These are phyloP conservation scores for Lentinus tigrinus DNA, from an alignment of 768 basidiomycete genomes.

Conservation along the genomic window DNA sequence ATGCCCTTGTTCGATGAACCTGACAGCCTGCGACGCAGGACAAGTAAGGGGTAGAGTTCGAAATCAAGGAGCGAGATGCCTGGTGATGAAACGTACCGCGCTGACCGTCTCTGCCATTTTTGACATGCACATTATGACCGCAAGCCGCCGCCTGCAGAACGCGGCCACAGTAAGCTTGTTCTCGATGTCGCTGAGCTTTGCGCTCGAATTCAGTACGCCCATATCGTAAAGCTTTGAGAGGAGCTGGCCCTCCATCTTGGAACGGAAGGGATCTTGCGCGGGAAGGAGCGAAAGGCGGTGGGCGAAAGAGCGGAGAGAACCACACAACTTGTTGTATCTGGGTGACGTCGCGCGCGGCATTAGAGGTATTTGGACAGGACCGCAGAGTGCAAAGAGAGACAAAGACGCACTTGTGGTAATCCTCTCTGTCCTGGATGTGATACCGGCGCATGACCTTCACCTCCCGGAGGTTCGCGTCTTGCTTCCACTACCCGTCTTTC, in stretches of 20 bases:
- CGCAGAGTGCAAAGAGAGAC: not conserved
- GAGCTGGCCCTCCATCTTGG: slow-evolving; percentile 81
- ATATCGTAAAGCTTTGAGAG: slow-evolving; percentile 97
- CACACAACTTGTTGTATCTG: slow-evolving; percentile 94
- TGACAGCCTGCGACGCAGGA: slow-evolving; percentile 65
- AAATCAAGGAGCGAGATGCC: not conserved
- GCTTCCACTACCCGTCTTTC: slow-evolving; percentile 74
- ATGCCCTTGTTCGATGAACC: slow-evolving; percentile 98
- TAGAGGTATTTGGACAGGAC: not conserved
- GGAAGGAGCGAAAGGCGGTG: slow-evolving; percentile 88
- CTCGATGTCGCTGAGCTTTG: slow-evolving; percentile 92
- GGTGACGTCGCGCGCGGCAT: not conserved
- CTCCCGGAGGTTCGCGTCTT: slow-evolving; percentile 88
- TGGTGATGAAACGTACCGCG: slow-evolving; percentile 56
- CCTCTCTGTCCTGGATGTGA: slow-evolving; percentile 92
- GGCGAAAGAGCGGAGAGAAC: slow-evolving; percentile 79
- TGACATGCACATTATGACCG: slow-evolving; percentile 87
- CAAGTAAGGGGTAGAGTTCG: slow-evolving; percentile 11
- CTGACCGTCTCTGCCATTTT: slow-evolving; percentile 97
- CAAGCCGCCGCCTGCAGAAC: slow-evolving; percentile 87
- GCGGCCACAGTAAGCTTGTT: slow-evolving; percentile 93
- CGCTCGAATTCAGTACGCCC: slow-evolving; percentile 82
- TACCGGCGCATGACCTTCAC: slow-evolving; percentile 93
- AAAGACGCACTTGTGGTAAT: slow-evolving; percentile 78
- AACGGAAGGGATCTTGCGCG: slow-evolving; percentile 82